phyloP scores from a whole-genome alignment of 129 eudicot species.

The Apium graveolens region DNA sequence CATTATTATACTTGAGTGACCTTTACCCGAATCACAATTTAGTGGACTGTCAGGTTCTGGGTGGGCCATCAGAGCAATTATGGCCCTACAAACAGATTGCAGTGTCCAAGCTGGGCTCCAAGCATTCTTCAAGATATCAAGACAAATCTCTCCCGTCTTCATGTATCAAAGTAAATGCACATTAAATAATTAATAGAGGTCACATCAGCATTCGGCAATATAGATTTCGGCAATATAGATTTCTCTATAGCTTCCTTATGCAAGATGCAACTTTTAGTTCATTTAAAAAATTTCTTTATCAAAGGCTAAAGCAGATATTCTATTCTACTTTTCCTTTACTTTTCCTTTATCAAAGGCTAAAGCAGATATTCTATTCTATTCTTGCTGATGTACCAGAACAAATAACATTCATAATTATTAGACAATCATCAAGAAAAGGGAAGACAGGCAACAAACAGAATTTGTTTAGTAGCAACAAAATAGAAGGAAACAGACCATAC shows the following conservation, averaged over 20 bases:
- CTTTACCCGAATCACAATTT: constrained; percentile 91
- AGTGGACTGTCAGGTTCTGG: constrained; percentile 98
- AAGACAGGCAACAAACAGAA: background rate
- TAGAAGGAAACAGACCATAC: background rate
- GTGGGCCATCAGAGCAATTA: constrained; percentile 97
- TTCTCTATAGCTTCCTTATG: background rate
- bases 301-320: background rate
- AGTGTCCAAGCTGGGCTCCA: constrained; percentile 99
- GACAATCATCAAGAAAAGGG: background rate
- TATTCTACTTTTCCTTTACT: too few relatives aligned
- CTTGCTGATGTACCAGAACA: background rate
- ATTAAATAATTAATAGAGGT: background rate
- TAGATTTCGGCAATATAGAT: too few relatives aligned
- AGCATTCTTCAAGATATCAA: constrained; percentile 93
- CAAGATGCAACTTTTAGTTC: background rate
- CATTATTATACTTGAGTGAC: background rate
- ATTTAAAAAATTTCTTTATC: too few relatives aligned
- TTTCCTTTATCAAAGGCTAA: too few relatives aligned
- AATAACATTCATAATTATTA: background rate
- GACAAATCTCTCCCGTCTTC: constrained; percentile 98
- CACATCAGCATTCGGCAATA: background rate
- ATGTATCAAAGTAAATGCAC: constrained; percentile 2
- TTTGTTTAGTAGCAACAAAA: background rate
- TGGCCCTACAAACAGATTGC: constrained; percentile 96
- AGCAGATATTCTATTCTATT: too few relatives aligned